These are phyloP conservation scores for Arthrobotrys entomopaga DNA, from an alignment of 2,329 filamentous ascomycete species.

Conservation along the genomic window DNA sequence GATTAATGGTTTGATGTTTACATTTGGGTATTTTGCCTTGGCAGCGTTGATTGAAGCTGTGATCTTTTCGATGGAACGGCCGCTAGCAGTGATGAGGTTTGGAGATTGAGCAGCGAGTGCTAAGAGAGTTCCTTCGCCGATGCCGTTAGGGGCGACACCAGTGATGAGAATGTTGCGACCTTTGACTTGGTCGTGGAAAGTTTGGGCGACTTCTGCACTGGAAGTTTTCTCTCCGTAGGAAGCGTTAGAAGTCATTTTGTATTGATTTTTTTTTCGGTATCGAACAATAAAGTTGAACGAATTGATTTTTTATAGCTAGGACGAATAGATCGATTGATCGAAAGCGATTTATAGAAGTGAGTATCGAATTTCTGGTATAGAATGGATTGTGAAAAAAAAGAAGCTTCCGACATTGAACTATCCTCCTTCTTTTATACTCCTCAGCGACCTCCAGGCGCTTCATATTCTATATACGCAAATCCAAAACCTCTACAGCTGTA, in stretches of 20 bases:
- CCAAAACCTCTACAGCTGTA: too few relatives aligned
- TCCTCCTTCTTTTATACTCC: too few relatives aligned
- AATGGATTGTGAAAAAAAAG: too few relatives aligned
- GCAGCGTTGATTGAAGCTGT: constrained; percentile 62
- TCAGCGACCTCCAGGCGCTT: too few relatives aligned
- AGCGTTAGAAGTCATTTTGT: constrained; percentile 41
- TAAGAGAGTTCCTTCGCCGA: constrained; percentile 62
- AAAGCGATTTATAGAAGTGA: too few relatives aligned
- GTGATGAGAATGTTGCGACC: constrained; percentile 62
- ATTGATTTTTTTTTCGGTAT: background rate
- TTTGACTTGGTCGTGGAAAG: constrained; percentile 35
- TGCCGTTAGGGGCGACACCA: constrained; percentile 62
- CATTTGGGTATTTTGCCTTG: constrained; percentile 59
- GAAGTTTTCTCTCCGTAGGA: constrained; percentile 32
- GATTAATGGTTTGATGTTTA: constrained; percentile 61
- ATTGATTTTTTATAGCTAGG: too few relatives aligned
- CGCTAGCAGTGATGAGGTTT: constrained; percentile 64
- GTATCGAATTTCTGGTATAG: too few relatives aligned
- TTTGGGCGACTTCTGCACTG: constrained; percentile 23
- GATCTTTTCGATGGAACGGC: constrained; percentile 64
- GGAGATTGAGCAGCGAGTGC: constrained; percentile 63
- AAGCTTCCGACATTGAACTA: too few relatives aligned
- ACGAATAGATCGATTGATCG: too few relatives aligned
- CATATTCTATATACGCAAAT: too few relatives aligned
- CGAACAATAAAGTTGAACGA: background rate